Evolutionary conservation across 164 flowering plant species (phyloP).

Genomic region (Dillenia turbinata): DNA sequence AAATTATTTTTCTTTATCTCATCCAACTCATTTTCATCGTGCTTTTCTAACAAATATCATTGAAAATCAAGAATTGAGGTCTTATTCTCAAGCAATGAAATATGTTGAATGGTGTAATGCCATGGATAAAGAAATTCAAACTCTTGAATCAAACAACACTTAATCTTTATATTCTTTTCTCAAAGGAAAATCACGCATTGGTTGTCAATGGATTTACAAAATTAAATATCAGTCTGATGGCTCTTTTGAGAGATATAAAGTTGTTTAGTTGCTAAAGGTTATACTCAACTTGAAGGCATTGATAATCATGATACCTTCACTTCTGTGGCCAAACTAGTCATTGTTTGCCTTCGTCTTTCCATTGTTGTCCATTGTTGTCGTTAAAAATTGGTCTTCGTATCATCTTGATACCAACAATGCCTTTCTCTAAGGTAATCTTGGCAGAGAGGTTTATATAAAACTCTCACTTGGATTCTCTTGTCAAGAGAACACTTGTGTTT

Average conservation of each 20-base stretch:
- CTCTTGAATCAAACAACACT: background rate
- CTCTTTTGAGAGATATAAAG: background rate
- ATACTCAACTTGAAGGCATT: background rate
- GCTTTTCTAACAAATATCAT: too few species aligned
- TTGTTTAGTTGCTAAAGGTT: background rate
- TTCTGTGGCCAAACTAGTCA: background rate
- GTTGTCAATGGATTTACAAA: constrained; percentile 3
- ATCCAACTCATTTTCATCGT: too few species aligned
- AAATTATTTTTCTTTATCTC: too few species aligned
- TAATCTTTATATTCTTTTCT: too few species aligned
- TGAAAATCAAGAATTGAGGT: background rate
- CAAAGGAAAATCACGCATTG: background rate
- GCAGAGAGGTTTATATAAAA: background rate
- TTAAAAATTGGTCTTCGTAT: background rate
- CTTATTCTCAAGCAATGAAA: background rate
- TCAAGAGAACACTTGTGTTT: too few species aligned
- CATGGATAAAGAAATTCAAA: constrained; percentile 4
- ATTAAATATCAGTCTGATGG: constrained; percentile 8
- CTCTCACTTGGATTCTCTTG: background rate
- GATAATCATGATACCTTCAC: background rate
- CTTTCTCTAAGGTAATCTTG: background rate
- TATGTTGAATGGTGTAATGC: background rate
- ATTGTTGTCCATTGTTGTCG: background rate
- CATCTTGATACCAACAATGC: background rate
- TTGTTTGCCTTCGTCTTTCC: background rate